Conservation (phyloP, 2,329 filamentous ascomycete species). For the Fusarium heterosporum region DNA sequence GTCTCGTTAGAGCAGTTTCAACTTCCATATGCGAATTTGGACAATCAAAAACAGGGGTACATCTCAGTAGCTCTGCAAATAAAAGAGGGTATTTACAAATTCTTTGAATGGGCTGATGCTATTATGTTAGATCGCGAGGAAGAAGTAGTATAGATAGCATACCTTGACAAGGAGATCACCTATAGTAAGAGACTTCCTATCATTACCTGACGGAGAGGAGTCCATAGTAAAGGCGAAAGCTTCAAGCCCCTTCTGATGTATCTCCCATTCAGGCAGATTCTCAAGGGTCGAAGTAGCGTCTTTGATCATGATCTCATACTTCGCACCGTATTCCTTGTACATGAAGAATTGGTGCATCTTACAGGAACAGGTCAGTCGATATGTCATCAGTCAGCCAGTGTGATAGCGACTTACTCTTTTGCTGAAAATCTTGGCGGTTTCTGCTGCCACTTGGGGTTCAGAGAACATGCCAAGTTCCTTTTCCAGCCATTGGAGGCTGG, state of each 20-base stretch:
- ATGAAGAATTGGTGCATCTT: constrained; percentile 85
- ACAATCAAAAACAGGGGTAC: constrained; percentile 87
- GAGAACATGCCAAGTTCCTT: constrained; percentile 64
- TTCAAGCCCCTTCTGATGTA: constrained; percentile 88
- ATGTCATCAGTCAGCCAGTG: neutral
- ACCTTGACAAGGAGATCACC: constrained; percentile 93
- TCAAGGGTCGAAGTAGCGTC: constrained; percentile 78
- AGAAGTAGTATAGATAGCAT: constrained; percentile 3
- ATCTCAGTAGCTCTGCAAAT: constrained; percentile 83
- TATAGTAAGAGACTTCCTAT: constrained; percentile 82
- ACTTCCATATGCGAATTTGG: constrained; percentile 85
- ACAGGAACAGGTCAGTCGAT: neutral
- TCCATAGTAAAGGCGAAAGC: constrained; percentile 80
- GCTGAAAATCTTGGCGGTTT: constrained; percentile 71
- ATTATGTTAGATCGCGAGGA: constrained; percentile 4
- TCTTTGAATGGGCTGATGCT: constrained; percentile 83
- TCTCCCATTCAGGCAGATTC: constrained; percentile 77
- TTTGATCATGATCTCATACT: constrained; percentile 86
- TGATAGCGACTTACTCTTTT: constrained; percentile 61
- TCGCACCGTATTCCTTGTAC: constrained; percentile 92
- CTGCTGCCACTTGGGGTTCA: constrained; percentile 69
- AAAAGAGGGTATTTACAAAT: constrained; percentile 92
- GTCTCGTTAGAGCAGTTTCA: constrained; percentile 75
- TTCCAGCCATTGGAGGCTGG: constrained; percentile 57
- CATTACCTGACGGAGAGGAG: constrained; percentile 70